phyloP scores from a whole-genome alignment of 768 basidiomycete species.

The Pisolithus orientalis region DNA sequence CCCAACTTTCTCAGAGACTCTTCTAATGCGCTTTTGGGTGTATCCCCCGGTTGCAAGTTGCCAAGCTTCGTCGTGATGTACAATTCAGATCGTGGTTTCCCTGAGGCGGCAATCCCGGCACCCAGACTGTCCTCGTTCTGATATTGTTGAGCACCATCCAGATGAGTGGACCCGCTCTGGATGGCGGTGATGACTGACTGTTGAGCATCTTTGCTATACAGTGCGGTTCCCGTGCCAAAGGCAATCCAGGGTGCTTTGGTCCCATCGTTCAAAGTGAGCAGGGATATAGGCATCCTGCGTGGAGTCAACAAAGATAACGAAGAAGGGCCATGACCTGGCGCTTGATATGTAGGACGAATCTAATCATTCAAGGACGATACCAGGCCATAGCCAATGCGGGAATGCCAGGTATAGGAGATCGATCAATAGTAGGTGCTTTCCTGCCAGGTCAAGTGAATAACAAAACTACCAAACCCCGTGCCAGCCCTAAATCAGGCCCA shows the following conservation, averaged over 20 bases:
- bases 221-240: constrained; percentile 58
- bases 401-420: too few species aligned
- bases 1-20: constrained; percentile 50
- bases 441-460: too few species aligned
- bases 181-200: constrained; percentile 40
- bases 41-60: constrained; percentile 30
- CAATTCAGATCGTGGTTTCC: constrained; percentile 46
- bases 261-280: constrained; percentile 51
- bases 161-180: constrained; percentile 49
- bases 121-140: constrained; percentile 50
- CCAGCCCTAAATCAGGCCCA: constrained; percentile 42
- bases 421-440: not conserved
- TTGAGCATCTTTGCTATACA: constrained; percentile 39
- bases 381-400: too few species aligned
- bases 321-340: not conserved
- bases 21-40: constrained; percentile 43
- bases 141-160: constrained; percentile 62
- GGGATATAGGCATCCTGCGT: constrained; percentile 21
- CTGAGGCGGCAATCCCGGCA: constrained; percentile 42
- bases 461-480: not conserved
- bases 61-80: constrained; percentile 59
- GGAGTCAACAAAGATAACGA: constrained; percentile 4
- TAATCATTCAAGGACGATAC: too few species aligned
- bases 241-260: constrained; percentile 48
- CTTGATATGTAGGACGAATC: not conserved